Base-by-base conservation (phyloP, 1,284 basidiomycete species). In the Trichosporon coremiiforme region DNA sequence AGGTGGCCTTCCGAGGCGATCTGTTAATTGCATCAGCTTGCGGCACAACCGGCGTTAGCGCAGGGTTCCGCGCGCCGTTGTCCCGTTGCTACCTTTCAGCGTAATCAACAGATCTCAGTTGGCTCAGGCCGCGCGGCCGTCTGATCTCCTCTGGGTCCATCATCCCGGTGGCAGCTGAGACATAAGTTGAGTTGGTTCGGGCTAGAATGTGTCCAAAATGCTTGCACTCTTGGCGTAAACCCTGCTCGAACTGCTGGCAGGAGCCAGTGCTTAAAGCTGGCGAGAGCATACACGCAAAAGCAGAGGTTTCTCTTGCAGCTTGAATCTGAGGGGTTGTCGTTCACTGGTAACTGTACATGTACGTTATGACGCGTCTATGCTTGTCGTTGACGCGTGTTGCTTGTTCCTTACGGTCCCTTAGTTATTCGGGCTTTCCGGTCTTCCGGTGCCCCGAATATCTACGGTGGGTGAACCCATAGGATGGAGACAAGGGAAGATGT, bases 291-390 rank as follows among this genome's bases (percentile, higher is more conserved):
- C 20, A 53, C 50, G 20, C 50, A 9, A 17, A 53, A 53, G 7
- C 50, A 12, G 25, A 10, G 5, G 9, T 53, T 25, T 15, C 7
- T 25, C 9, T 13, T 6, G 33, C 6, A 13, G 6, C 22, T 4
- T 10, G 50, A 2, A 53, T 8, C 50, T 53, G 50, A 6, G 50
- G 8, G 25, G 20, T 17, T 17, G 50, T 25, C 41, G 41, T 45
- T n/a, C 41, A n/a, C 41, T 45, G 41, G 41, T 45, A 45, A n/a
- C 17, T 45, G 12, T 45, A 6, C 15, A 15, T 53, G 50, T 53
- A 53, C 50, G 50, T 53, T 25, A 53, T 53, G 50, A 53, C 50
- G 50, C 50, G 50, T 53, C 50, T 25, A 20, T 53, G n/a, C 50
- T 25, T 25, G 50, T 53, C 50, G 50, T 25, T 22, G 50, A 53